Percentiles rank a stretch among this genome's conserved stretches.
Evolutionary conservation across 78 protist species (phyloP).

Genomic region (Dictyostelium purpureum): DNA sequence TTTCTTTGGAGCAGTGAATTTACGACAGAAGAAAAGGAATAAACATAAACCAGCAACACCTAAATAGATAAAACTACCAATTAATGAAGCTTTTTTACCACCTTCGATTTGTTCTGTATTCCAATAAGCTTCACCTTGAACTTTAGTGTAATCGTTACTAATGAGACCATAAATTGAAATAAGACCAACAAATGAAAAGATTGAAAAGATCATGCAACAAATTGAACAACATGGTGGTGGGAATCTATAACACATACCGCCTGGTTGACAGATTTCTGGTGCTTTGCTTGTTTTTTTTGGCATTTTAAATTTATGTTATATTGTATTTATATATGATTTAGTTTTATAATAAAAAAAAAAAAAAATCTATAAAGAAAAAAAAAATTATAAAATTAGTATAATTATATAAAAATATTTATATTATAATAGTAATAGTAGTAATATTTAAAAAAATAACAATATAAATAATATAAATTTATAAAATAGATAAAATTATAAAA

Average conservation of each 20-base stretch:
- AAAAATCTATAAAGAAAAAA: background rate
- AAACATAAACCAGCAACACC: conserved; percentile 55
- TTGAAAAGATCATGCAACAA: conserved; percentile 72
- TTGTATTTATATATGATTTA: background rate
- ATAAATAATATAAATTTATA: no score
- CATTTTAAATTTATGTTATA: background rate
- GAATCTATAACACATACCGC: conserved; percentile 64
- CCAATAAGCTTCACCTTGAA: conserved; percentile 41
- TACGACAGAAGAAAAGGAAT: conserved; percentile 23
- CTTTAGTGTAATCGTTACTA: conserved; percentile 22
- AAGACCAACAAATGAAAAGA: conserved; percentile 60
- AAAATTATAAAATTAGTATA: no score
- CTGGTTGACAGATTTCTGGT: conserved; percentile 69
- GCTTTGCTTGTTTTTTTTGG: conserved; percentile 21
- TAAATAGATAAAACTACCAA: conserved; percentile 33
- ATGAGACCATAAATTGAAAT: conserved; percentile 32
- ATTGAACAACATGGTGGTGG: conserved; percentile 76
- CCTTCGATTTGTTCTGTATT: background rate
- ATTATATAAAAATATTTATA: background rate
- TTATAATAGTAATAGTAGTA: no score
- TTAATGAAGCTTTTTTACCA: background rate
- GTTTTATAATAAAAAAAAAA: background rate
- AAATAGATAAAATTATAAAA: no score
- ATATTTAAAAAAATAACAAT: background rate
- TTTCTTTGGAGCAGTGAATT: conserved; percentile 28